Percentiles rank a stretch among this genome's conserved stretches.
Conservation (phyloP, 2,329 filamentous ascomycete genomes). For the Truncatella angustata region DNA sequence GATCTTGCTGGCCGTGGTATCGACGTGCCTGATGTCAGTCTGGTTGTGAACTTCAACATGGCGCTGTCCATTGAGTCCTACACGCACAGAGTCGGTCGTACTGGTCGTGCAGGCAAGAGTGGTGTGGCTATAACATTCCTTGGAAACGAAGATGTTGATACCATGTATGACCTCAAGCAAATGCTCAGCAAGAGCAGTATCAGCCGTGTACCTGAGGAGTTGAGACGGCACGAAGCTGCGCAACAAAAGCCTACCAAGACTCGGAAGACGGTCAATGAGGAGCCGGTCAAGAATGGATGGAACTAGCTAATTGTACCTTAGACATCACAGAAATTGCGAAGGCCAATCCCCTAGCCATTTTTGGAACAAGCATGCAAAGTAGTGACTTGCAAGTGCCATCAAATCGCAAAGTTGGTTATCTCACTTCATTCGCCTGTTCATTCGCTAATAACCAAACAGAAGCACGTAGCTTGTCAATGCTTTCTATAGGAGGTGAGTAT, state of each 20-base stretch:
- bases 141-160: slow-evolving; percentile 83
- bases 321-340: no score
- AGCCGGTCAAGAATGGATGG: slow-evolving; percentile 1
- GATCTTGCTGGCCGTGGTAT: slow-evolving; percentile 97
- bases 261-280: neutral
- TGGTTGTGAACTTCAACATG: slow-evolving; percentile 99
- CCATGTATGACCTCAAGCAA: slow-evolving; percentile 92
- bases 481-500: no score
- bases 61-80: slow-evolving; percentile 88
- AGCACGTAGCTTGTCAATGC: no score
- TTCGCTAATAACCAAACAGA: no score
- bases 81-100: slow-evolving; percentile 94
- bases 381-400: no score
- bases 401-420: no score
- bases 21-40: slow-evolving; percentile 87
- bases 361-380: no score
- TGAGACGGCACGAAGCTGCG: slow-evolving; percentile 86
- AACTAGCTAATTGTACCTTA: neutral
- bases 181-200: slow-evolving; percentile 91
- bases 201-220: slow-evolving; percentile 85
- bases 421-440: no score
- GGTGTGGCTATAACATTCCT: slow-evolving; percentile 96
- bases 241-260: slow-evolving; percentile 67
- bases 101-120: slow-evolving; percentile 93
- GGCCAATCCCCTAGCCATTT: no score